A percentile compares a stretch with the other conserved stretches of the same genome.
These are phyloP conservation scores for Eucalyptus erythrocorys DNA, from an alignment of 345 rosid species.

Conservation along the genomic window DNA sequence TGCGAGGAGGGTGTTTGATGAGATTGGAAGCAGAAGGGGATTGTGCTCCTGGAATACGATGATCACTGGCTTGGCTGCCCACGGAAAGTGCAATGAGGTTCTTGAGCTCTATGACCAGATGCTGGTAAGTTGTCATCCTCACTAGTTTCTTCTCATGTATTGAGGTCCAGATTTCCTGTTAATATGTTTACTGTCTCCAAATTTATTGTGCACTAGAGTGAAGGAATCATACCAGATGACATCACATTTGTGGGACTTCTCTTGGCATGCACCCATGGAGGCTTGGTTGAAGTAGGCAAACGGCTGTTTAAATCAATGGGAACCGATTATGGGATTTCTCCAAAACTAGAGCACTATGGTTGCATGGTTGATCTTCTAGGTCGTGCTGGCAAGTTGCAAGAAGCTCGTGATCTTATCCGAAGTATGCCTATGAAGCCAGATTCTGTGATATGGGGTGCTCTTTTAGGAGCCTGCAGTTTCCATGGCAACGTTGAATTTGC, in stretches of 20 bases:
- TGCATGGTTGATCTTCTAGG: conserved; percentile 87
- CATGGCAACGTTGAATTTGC: conserved; percentile 49
- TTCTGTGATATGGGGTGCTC: conserved; percentile 72
- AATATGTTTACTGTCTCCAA: background rate
- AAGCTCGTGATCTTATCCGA: conserved; percentile 47
- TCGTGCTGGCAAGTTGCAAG: conserved; percentile 60
- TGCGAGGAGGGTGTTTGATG: conserved; percentile 44
- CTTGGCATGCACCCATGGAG: conserved; percentile 79
- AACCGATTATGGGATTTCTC: conserved; percentile 15
- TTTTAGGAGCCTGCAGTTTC: conserved; percentile 79
- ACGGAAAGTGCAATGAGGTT: conserved; percentile 53
- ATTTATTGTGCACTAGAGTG: background rate
- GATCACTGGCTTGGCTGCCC: conserved; percentile 67
- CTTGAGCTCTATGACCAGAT: conserved; percentile 44
- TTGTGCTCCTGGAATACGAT: conserved; percentile 86
- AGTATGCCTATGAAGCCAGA: conserved; percentile 76
- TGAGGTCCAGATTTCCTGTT: background rate
- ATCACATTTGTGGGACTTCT: conserved; percentile 75
- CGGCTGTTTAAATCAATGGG: conserved; percentile 51
- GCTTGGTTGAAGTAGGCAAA: conserved; percentile 39
- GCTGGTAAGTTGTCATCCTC: conserved; percentile 28
- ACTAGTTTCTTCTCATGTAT: background rate
- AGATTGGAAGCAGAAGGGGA: conserved; percentile 45
- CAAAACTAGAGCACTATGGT: conserved; percentile 74
- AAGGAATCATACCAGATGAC: conserved; percentile 32